Evolutionary conservation across 441 rosid genomes (phyloP), one percentile per base, ranked within the genome.

Genomic region (Syzygium malaccense): DNA sequence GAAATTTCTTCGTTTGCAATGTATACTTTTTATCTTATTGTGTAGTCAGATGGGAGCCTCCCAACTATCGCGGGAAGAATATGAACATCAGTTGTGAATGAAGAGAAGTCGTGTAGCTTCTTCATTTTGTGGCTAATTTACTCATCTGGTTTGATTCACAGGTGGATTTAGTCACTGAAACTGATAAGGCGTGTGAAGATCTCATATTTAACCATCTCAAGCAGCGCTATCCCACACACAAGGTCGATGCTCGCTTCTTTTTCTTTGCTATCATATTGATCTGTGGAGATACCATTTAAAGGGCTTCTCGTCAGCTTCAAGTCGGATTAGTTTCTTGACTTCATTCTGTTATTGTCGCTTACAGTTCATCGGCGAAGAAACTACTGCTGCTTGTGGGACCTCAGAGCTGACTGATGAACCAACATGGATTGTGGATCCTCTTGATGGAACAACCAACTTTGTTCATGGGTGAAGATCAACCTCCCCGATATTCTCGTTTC

Each of bases 341-440:
- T 57, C 85, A 48, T 83, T 11, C 88, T 55, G 86, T 79, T 88
- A 62, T 12, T 78, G 60, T 88, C 37, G 49, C 30, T 75, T 53
- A n/a, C 92, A 98, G 99, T 95, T 98, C 92, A 98, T 97, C 8
- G 99, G 99, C 85, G 99, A 98, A 93, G 99, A 98, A 90, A 98
- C 99, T 19, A 95, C 99, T 53, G 98, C 98, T 92, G 97, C 99
- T 55, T 86, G 64, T 88, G 99, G 99, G 32, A 85, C 68, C 62
- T 91, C 96, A 8, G 98, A 95, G 92, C 86, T 97, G 92, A 98
- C 99, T 13, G 97, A 97, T 64, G 99, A 97, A 86, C 98, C 99
- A 14, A 98, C 99, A 51, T 98, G 99, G 99, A 95, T 98, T 55
- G 99, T 97, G 90, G 99, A 98, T 92, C 99, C 99, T 90, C 99